Percentiles rank a stretch among this genome's conserved stretches.
Conservation (phyloP, 2,329 filamentous ascomycete species). For the Alternaria ventricosa region DNA sequence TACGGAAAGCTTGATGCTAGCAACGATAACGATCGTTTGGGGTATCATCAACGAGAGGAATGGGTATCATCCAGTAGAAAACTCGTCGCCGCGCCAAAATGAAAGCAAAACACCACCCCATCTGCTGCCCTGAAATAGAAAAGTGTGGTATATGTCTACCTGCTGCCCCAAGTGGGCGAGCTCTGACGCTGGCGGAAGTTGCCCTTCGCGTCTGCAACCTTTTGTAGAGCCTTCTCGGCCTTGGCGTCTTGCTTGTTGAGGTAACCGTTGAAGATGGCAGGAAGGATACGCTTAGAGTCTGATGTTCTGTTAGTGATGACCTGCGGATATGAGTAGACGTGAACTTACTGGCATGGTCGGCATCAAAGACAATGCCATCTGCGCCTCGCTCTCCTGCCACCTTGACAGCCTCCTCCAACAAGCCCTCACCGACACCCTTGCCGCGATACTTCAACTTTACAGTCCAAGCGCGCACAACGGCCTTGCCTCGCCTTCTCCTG, state of each 20-base stretch:
- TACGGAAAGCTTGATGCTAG: conserved; percentile 14
- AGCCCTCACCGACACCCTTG: conserved; percentile 72
- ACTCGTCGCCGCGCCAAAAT: conserved; percentile 11
- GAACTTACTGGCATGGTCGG: conserved; percentile 75
- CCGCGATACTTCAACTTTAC: conserved; percentile 72
- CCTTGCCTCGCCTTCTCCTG: conserved; percentile 65
- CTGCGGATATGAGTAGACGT: neutral
- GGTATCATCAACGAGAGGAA: conserved; percentile 39
- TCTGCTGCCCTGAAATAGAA: conserved; percentile 2
- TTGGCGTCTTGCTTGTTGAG: conserved; percentile 42
- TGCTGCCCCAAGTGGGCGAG: conserved; percentile 47
- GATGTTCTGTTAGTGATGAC: conserved; percentile 17
- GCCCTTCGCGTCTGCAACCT: conserved; percentile 48
- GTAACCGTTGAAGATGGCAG: conserved; percentile 44
- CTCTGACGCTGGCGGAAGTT: conserved; percentile 48
- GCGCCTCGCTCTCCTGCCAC: conserved; percentile 73
- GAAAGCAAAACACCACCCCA: conserved; percentile 18
- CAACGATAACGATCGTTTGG: conserved; percentile 33
- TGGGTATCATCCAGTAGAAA: conserved; percentile 35
- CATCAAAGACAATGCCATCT: conserved; percentile 73
- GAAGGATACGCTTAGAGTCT: conserved; percentile 46
- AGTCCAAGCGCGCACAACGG: conserved; percentile 83
- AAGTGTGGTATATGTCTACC: conserved; percentile 22
- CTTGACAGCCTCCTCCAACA: conserved; percentile 76
- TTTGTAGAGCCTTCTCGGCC: conserved; percentile 46